Evolutionary conservation across 2,329 filamentous ascomycete species (phyloP).

Genomic region (Atkinsonella texensis): DNA sequence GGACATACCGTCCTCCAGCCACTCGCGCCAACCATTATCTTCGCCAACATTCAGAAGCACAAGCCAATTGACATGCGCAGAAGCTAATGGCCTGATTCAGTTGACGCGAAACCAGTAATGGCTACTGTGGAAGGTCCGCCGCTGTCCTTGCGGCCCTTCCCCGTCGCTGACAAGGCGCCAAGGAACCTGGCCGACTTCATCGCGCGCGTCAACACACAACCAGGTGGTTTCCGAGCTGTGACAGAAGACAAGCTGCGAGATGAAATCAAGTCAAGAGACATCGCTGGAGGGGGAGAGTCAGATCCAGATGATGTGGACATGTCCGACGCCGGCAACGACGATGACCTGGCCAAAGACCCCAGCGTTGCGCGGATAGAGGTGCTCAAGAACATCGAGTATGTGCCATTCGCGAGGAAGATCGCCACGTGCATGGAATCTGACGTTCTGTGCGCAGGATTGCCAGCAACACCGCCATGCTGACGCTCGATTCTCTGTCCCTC

Average conservation of each 20-base stretch:
- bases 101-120: slow-evolving; percentile 14
- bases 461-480: slow-evolving; percentile 49
- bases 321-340: slow-evolving; percentile 34
- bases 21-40: too few relatives aligned
- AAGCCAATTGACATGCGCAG: too few relatives aligned
- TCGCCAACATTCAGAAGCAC: too few relatives aligned
- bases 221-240: slow-evolving; percentile 68
- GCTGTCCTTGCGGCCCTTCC: slow-evolving; percentile 28
- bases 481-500: slow-evolving; percentile 73
- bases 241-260: slow-evolving; percentile 60
- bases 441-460: slow-evolving; percentile 17
- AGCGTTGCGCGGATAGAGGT: slow-evolving; percentile 47
- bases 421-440: slow-evolving; percentile 1
- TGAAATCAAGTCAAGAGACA: slow-evolving; percentile 43
- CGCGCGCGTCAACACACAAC: slow-evolving; percentile 64
- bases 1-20: too few relatives aligned
- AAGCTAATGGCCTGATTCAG: neutral
- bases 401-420: neutral
- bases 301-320: slow-evolving; percentile 34
- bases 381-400: slow-evolving; percentile 45
- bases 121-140: slow-evolving; percentile 20
- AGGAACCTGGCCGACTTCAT: slow-evolving; percentile 64
- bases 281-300: slow-evolving; percentile 29
- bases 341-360: slow-evolving; percentile 30
- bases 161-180: slow-evolving; percentile 42